Evolutionary conservation across 805 yeast species (phyloP).

Genomic region (Millerozyma acaciae): DNA sequence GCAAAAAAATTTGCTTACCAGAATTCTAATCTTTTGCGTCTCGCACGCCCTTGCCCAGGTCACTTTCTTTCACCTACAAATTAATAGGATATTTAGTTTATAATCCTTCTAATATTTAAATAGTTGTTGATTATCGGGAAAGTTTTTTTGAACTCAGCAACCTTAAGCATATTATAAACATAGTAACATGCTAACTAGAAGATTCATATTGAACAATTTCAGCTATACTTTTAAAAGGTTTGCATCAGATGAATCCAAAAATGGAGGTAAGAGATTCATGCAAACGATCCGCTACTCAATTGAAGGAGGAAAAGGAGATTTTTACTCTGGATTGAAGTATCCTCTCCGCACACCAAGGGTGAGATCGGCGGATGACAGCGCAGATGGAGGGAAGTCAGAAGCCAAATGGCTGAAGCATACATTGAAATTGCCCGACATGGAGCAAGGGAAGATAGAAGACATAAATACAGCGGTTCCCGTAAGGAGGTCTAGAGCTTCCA

Average conservation of each 20-base stretch:
- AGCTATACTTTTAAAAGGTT: constrained; percentile 11
- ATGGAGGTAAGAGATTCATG: constrained; percentile 28
- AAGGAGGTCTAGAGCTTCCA: constrained; percentile 32
- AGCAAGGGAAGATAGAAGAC: constrained; percentile 2
- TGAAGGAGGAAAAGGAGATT: constrained; percentile 11
- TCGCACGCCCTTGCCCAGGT: no score
- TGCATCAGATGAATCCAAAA: constrained; percentile 19
- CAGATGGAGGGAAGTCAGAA: background rate
- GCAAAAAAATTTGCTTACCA: background rate
- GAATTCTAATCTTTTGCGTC: no score
- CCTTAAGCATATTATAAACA: no score
- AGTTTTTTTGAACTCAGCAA: no score
- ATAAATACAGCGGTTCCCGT: constrained; percentile 12
- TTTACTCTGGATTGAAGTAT: constrained; percentile 21
- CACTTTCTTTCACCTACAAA: no score
- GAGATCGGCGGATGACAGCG: constrained; percentile 3
- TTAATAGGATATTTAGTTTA: no score
- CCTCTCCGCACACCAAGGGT: constrained; percentile 6
- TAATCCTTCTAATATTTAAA: no score
- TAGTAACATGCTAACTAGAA: constrained; percentile 9
- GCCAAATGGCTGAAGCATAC: constrained; percentile 33
- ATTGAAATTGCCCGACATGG: constrained; percentile 10
- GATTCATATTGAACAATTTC: constrained; percentile 6
- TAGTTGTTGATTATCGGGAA: no score
- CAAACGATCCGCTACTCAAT: constrained; percentile 28